Percentiles rank a stretch among this genome's conserved stretches.
Evolutionary conservation across 2,329 filamentous ascomycete species (phyloP).

Genomic region (Calonectria hawksworthii): DNA sequence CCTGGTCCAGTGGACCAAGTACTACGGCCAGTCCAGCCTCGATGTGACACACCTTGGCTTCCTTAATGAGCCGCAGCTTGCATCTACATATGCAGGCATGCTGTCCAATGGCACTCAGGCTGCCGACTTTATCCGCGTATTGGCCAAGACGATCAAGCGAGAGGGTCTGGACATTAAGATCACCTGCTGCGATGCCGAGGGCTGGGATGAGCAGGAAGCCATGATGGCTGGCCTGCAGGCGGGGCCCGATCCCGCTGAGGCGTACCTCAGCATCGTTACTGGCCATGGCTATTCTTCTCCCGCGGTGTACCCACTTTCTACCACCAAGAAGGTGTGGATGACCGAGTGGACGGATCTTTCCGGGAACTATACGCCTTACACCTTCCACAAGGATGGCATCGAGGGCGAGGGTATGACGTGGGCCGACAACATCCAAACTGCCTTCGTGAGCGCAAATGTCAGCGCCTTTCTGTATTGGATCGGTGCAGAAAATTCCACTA

Average conservation of each 20-base stretch:
- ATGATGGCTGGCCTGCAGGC: background rate
- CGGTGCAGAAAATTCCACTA: conserved; percentile 1
- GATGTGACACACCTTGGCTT: conserved; percentile 62
- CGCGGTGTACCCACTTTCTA: background rate
- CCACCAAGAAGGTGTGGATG: conserved; percentile 6
- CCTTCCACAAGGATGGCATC: background rate
- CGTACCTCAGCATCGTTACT: background rate
- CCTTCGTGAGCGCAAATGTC: background rate
- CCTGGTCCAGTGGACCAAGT: conserved; percentile 62
- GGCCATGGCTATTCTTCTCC: background rate
- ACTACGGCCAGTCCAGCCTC: conserved; percentile 59
- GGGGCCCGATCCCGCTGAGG: background rate
- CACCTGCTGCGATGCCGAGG: conserved; percentile 56
- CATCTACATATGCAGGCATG: conserved; percentile 54
- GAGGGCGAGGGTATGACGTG: background rate
- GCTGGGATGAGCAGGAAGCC: conserved; percentile 47
- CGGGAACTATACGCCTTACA: background rate
- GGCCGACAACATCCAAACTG: background rate
- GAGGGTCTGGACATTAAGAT: conserved; percentile 43
- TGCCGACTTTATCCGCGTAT: conserved; percentile 64
- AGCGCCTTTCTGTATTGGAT: background rate
- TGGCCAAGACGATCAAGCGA: conserved; percentile 53
- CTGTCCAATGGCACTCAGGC: conserved; percentile 52
- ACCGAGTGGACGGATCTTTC: background rate
- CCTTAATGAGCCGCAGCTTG: conserved; percentile 55